Conservation (phyloP, 495 filamentous ascomycete genomes). For the Xylaria venustula region DNA sequence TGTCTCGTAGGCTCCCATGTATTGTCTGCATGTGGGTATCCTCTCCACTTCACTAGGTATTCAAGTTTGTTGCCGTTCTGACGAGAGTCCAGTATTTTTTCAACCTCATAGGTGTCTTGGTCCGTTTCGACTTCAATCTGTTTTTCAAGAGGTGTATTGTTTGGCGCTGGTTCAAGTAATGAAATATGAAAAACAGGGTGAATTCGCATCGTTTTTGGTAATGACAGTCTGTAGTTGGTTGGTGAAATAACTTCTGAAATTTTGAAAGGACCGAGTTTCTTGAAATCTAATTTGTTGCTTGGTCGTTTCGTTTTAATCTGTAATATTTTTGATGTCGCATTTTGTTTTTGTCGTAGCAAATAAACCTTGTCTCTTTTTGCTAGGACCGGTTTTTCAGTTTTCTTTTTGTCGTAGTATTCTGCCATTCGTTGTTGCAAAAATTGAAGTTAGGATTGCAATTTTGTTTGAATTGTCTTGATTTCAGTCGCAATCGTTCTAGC, state of each 20-base stretch:
- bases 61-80: constrained; percentile 16
- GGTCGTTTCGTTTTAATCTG: no score
- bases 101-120: constrained; percentile 13
- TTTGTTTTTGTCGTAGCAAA: neutral
- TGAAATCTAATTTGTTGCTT: no score
- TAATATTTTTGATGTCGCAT: neutral
- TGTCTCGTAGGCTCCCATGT: constrained; percentile 2
- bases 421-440: neutral
- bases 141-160: neutral
- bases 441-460: neutral
- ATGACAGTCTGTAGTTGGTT: neutral
- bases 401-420: neutral
- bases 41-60: constrained; percentile 19
- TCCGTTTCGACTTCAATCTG: neutral
- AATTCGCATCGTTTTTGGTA: no score
- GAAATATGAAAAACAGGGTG: neutral
- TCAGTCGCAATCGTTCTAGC: neutral
- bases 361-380: neutral
- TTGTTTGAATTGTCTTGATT: neutral
- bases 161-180: neutral
- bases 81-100: constrained; percentile 21
- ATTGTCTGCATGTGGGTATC: constrained; percentile 16
- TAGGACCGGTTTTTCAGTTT: neutral
- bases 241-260: neutral
- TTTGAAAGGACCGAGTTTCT: neutral